These are phyloP conservation scores for Citrus inodora DNA, from an alignment of 345 rosid species.

Conservation along the genomic window DNA sequence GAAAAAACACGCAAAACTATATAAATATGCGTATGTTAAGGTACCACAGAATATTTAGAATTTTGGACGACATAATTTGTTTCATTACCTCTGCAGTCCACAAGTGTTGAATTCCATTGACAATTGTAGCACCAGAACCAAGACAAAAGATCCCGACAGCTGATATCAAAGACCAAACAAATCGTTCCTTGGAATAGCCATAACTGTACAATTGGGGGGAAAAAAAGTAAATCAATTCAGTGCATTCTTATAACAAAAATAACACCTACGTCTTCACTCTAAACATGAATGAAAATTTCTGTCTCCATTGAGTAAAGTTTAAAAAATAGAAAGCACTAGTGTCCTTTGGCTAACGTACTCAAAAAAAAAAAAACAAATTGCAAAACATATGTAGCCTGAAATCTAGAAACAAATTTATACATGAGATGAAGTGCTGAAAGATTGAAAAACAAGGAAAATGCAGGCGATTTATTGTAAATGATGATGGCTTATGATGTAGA, in stretches of 20 bases:
- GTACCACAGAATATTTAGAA: not conserved
- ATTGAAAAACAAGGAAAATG: constrained; percentile 2
- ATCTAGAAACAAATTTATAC: not conserved
- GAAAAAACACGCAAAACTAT: constrained; percentile 26
- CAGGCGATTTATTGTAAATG: not conserved
- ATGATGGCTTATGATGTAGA: not conserved
- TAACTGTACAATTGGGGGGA: constrained; percentile 44
- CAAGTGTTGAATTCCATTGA: constrained; percentile 88
- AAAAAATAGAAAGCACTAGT: not conserved
- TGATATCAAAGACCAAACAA: constrained; percentile 99
- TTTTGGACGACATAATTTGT: not conserved
- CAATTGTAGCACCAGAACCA: constrained; percentile 97
- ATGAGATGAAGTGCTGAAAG: not conserved
- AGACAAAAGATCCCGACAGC: constrained; percentile 99
- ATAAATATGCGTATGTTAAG: constrained; percentile 4
- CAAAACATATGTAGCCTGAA: not conserved
- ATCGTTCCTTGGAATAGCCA: constrained; percentile 97
- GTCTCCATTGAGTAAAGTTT: not conserved
- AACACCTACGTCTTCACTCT: not conserved
- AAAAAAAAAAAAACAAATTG: too few relatives aligned
- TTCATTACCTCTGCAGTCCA: constrained; percentile 66
- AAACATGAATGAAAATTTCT: not conserved
- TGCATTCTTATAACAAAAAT: constrained; percentile 9
- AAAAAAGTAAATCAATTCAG: constrained; percentile 13
- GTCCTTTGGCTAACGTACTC: too few relatives aligned